Percentiles rank a stretch among this genome's conserved stretches.
Conservation (phyloP, 495 filamentous ascomycete species). For the Trichocladium antarcticum region DNA sequence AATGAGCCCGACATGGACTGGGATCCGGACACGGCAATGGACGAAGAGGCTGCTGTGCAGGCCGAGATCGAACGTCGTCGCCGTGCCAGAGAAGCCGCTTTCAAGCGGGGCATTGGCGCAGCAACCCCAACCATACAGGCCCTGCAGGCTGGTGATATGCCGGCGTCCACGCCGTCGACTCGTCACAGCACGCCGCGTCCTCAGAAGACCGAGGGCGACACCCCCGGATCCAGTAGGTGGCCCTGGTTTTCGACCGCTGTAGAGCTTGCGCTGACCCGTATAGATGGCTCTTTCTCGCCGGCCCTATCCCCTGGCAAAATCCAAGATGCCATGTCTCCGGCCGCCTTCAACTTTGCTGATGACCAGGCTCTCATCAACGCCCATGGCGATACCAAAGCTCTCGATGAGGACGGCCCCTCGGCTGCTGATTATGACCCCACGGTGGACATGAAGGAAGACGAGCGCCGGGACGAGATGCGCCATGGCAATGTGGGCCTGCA, state of each 20-base stretch:
- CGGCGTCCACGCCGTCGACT: conserved; percentile 45
- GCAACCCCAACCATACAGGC: conserved; percentile 69
- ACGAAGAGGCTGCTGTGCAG: conserved; percentile 47
- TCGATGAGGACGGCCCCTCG: conserved; percentile 63
- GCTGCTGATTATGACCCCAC: conserved; percentile 96
- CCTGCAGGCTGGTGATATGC: conserved; percentile 50
- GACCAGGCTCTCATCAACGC: conserved; percentile 56
- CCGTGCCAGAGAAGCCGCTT: conserved; percentile 76
- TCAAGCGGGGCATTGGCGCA: conserved; percentile 62
- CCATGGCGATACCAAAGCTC: conserved; percentile 38
- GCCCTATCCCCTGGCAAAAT: conserved; percentile 26
- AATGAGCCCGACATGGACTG: conserved; percentile 29
- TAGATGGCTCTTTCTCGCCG: conserved; percentile 20
- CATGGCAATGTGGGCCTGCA: conserved; percentile 41
- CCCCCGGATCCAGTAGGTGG: conserved; percentile 33
- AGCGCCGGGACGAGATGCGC: conserved; percentile 55
- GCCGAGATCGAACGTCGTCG: conserved; percentile 76
- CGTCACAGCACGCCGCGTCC: conserved; percentile 29
- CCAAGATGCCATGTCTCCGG: conserved; percentile 35
- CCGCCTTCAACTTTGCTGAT: conserved; percentile 35
- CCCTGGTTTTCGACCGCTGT: background rate
- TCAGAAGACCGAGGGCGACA: conserved; percentile 29
- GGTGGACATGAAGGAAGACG: conserved; percentile 82
- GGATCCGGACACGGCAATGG: conserved; percentile 46
- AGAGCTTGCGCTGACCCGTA: conserved; percentile 1